These are phyloP conservation scores for Chloranthus sessilifolius DNA, from an alignment of 164 flowering plant species.

Conservation along the genomic window DNA sequence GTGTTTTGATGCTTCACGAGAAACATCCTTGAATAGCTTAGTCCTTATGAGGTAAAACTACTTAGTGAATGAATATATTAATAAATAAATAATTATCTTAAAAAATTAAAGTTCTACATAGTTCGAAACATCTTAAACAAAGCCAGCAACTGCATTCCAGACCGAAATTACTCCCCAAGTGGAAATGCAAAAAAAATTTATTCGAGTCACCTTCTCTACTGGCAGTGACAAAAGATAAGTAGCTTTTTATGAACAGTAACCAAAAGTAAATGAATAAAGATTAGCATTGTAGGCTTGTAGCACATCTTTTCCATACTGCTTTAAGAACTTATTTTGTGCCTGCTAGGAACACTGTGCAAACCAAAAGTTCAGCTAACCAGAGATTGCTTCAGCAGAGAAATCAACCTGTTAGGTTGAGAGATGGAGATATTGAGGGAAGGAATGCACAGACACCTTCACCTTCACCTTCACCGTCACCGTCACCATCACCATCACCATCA, in stretches of 20 bases:
- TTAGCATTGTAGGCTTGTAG: too few relatives aligned
- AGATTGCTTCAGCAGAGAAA: conserved; percentile 31
- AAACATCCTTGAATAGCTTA: conserved; percentile 22
- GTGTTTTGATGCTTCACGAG: conserved; percentile 16
- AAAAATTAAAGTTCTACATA: not conserved
- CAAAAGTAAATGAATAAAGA: too few relatives aligned
- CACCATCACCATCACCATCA: conserved; percentile 10
- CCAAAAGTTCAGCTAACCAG: conserved; percentile 16
- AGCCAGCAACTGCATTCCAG: too few relatives aligned
- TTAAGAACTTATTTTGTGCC: conserved; percentile 3
- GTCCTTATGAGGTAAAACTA: conserved; percentile 25
- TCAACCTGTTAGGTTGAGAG: too few relatives aligned
- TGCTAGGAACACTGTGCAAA: conserved; percentile 11
- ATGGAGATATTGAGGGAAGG: too few relatives aligned
- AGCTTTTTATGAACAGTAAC: too few relatives aligned
- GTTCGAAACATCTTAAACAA: too few relatives aligned
- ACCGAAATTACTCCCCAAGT: too few relatives aligned
- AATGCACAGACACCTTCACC: conserved; percentile 1
- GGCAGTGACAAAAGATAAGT: too few relatives aligned
- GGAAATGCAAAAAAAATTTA: not conserved
- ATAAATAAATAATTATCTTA: too few relatives aligned
- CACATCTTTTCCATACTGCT: not conserved
- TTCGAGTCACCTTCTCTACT: too few relatives aligned
- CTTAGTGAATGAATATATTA: not conserved
- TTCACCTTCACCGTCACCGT: conserved; percentile 9